Evolutionary conservation across 139 green algal genomes (phyloP).

Genomic region (Yamagishiella unicocca): DNA sequence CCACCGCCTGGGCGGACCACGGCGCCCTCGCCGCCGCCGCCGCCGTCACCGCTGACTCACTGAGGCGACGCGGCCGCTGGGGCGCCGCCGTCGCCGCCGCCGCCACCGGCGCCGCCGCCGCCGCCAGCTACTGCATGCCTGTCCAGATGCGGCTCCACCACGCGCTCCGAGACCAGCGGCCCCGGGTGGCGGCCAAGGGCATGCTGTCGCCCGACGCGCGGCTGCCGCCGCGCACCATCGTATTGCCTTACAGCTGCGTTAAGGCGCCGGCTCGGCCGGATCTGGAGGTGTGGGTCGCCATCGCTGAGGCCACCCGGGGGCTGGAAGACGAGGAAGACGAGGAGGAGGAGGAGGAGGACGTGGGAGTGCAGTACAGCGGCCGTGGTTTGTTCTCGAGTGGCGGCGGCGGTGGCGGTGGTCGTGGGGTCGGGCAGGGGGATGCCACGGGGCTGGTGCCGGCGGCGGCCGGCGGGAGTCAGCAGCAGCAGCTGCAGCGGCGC

Average conservation of each 20-base stretch:
- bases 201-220: conserved; percentile 2
- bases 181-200: conserved; percentile 11
- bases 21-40: background rate
- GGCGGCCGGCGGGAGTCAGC: too few species aligned
- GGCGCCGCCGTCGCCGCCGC: background rate
- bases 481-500: too few species aligned
- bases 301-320: background rate
- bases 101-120: background rate
- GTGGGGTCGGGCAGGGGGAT: background rate
- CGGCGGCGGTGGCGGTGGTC: background rate
- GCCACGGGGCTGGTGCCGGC: background rate
- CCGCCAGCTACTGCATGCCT: background rate
- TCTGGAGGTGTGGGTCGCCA: background rate
- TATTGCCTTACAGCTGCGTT: conserved; percentile 30
- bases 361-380: background rate
- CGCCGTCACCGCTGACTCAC: background rate
- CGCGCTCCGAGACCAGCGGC: background rate
- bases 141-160: conserved; percentile 30
- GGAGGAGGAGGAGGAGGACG: background rate
- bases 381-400: background rate
- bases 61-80: background rate
- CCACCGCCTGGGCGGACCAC: background rate
- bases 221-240: conserved; percentile 10
- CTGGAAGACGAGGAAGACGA: background rate
- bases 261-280: background rate